Percentiles rank a stretch among this genome's conserved stretches.
Evolutionary conservation across 73 alveolate species (phyloP).

Genomic region (Tetrahymena elliotti): DNA sequence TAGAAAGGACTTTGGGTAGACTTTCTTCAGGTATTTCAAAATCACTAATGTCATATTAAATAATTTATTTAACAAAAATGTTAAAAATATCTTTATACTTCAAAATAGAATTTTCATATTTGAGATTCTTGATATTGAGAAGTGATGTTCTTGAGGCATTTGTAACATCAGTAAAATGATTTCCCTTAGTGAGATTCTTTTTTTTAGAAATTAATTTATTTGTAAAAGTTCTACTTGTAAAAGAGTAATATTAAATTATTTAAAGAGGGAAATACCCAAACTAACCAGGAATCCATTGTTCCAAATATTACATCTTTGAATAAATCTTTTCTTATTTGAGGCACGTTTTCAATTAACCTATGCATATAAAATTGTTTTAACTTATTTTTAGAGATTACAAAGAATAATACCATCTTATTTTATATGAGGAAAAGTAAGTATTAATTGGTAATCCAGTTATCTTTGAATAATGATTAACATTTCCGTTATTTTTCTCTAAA

Average conservation of each 20-base stretch:
- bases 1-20: slow-evolving; percentile 44
- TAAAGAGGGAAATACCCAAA: slow-evolving; percentile 6
- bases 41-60: slow-evolving; percentile 4
- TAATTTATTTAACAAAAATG: neutral
- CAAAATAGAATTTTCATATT: slow-evolving; percentile 45
- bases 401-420: slow-evolving; percentile 44
- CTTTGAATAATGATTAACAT: slow-evolving; percentile 34
- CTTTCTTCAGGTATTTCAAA: slow-evolving; percentile 44
- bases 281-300: slow-evolving; percentile 73
- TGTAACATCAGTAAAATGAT: slow-evolving; percentile 60
- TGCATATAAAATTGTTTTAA: neutral
- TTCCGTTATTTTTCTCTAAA: slow-evolving; percentile 24
- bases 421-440: slow-evolving; percentile 70
- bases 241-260: too few species aligned
- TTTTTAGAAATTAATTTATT: neutral
- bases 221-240: neutral
- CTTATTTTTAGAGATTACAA: neutral
- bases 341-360: slow-evolving; percentile 50
- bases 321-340: slow-evolving; percentile 7
- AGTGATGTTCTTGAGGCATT: slow-evolving; percentile 80
- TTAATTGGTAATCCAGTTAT: slow-evolving; percentile 67
- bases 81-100: neutral
- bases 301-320: slow-evolving; percentile 55
- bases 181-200: slow-evolving; percentile 4
- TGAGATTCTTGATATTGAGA: slow-evolving; percentile 53